These are phyloP conservation scores for Aphanomyces euteiches DNA, from an alignment of 352 stramenopile genomes.

Conservation along the genomic window DNA sequence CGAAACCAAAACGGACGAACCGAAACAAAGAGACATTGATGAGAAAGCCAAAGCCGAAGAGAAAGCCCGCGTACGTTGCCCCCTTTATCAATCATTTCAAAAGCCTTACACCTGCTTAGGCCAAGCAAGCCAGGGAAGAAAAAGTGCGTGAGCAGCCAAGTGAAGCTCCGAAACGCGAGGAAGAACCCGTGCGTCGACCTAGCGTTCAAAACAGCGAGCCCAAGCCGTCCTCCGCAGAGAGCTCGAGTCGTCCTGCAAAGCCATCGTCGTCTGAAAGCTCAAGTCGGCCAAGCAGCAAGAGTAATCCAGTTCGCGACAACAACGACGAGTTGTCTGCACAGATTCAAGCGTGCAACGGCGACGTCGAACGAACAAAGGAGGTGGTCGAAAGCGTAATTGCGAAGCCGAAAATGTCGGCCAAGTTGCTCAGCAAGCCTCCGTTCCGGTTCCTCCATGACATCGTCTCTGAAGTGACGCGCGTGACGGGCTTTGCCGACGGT, in stretches of 20 bases:
- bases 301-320: constrained; percentile 42
- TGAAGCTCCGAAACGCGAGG: constrained; percentile 25
- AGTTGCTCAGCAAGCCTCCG: constrained; percentile 77
- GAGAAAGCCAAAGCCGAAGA: constrained; percentile 38
- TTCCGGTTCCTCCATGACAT: constrained; percentile 88
- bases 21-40: constrained; percentile 34
- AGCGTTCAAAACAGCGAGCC: constrained; percentile 3
- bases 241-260: constrained; percentile 32
- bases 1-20: constrained; percentile 44
- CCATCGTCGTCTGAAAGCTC: constrained; percentile 36
- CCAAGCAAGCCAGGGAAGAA: constrained; percentile 16
- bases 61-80: constrained; percentile 5
- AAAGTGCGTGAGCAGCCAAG: constrained; percentile 17
- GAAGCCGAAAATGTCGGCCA: constrained; percentile 81
- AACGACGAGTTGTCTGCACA: constrained; percentile 24
- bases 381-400: constrained; percentile 74
- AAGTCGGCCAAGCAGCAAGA: constrained; percentile 42
- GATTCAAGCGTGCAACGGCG: constrained; percentile 35
- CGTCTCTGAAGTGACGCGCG: constrained; percentile 69
- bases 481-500: constrained; percentile 79
- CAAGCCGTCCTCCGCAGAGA: constrained; percentile 33
- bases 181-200: constrained; percentile 27
- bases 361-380: constrained; percentile 72
- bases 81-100: not conserved
- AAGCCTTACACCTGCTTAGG: not conserved